Evolutionary conservation across 768 basidiomycete species (phyloP).

Genomic region (Phylloporus sp.): DNA sequence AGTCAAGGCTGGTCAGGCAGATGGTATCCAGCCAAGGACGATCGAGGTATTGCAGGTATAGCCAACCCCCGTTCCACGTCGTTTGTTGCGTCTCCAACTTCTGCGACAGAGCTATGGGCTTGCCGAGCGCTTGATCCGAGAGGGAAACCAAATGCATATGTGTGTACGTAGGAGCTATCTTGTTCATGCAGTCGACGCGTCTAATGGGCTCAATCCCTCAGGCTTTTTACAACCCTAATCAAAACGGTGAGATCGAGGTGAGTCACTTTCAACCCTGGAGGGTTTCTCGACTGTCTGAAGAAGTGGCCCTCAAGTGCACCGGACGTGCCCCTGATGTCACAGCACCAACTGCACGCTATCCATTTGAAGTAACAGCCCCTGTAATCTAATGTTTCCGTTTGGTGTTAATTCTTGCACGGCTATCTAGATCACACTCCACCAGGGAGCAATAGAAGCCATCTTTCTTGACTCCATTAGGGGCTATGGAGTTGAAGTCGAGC

Average conservation of each 20-base stretch:
- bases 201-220: constrained; percentile 25
- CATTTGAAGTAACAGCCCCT: constrained; percentile 55
- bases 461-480: constrained; percentile 39
- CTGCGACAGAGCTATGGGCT: constrained; percentile 67
- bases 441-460: constrained; percentile 41
- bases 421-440: constrained; percentile 34
- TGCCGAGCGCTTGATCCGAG: constrained; percentile 55
- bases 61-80: neutral
- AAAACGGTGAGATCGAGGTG: constrained; percentile 61
- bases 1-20: constrained; percentile 48
- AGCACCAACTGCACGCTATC: constrained; percentile 61
- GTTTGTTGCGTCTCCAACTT: neutral
- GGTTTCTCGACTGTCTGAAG: neutral
- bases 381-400: neutral
- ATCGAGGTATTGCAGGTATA: constrained; percentile 50
- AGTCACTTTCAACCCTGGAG: neutral
- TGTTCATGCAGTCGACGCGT: no score
- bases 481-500: constrained; percentile 33
- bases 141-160: constrained; percentile 68
- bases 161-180: constrained; percentile 42
- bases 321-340: constrained; percentile 61
- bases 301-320: constrained; percentile 43
- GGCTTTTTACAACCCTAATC: constrained; percentile 73
- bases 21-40: constrained; percentile 54
- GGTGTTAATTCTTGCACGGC: neutral